Conservation (phyloP, 1,284 basidiomycete genomes). For the Xerocomus amazonicus region DNA sequence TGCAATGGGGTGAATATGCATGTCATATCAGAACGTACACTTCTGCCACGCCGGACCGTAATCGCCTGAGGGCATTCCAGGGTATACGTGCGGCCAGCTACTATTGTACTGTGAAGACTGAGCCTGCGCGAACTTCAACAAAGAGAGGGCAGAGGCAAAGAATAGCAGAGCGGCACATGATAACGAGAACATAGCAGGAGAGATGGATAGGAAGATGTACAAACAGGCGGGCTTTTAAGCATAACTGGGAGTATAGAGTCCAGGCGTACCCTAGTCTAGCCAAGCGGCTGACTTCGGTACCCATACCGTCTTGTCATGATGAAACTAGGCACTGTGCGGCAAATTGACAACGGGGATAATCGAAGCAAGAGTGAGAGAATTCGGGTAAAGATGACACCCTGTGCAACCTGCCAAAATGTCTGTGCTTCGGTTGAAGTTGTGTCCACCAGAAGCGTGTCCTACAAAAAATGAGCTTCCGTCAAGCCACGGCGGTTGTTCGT, state of each 20-base stretch:
- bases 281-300: background rate
- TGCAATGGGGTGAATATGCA: slow-evolving; percentile 35
- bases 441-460: no score
- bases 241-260: background rate
- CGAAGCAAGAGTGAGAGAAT: no score
- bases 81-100: slow-evolving; percentile 28
- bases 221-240: background rate
- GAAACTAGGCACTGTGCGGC: background rate
- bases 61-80: slow-evolving; percentile 36
- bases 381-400: no score
- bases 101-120: slow-evolving; percentile 8
- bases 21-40: slow-evolving; percentile 40
- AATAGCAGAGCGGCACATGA: slow-evolving; percentile 5
- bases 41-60: slow-evolving; percentile 59
- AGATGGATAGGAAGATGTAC: no score
- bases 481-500: no score
- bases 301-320: background rate
- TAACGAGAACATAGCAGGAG: slow-evolving; percentile 8
- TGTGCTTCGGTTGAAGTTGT: no score
- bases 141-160: background rate
- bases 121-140: background rate
- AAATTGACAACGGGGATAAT: background rate
- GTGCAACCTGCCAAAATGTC: no score
- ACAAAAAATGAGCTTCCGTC: no score
- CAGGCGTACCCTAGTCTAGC: background rate